These are phyloP conservation scores for Sporothrix euskadiensis DNA, from an alignment of 2,329 filamentous ascomycete species.

Conservation along the genomic window DNA sequence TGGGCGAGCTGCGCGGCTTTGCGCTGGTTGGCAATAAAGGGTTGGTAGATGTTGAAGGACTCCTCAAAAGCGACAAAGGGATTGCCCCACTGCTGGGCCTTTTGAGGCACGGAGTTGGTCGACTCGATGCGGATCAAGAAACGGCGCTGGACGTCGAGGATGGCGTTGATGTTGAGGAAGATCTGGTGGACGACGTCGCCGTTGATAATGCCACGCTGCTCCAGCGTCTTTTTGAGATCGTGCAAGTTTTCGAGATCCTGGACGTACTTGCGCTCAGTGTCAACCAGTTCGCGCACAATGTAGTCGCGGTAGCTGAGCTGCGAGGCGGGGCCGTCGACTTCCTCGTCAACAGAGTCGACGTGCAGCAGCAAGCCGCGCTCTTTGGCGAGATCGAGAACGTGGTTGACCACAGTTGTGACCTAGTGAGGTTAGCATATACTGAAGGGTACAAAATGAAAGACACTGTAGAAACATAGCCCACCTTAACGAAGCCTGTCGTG, in stretches of 20 bases:
- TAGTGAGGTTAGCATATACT: conserved; percentile 37
- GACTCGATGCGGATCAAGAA: conserved; percentile 96
- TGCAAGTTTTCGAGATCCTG: conserved; percentile 95
- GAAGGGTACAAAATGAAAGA: not conserved
- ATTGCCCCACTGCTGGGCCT: conserved; percentile 89
- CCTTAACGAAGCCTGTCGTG: conserved; percentile 96
- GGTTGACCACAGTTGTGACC: conserved; percentile 90
- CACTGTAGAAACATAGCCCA: conserved; percentile 39
- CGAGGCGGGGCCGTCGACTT: conserved; percentile 55
- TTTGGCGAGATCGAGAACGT: conserved; percentile 83
- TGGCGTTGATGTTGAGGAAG: conserved; percentile 92
- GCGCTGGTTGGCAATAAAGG: conserved; percentile 95
- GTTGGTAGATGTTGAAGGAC: conserved; percentile 88
- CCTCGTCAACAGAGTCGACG: conserved; percentile 58
- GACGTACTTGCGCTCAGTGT: conserved; percentile 96
- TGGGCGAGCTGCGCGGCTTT: conserved; percentile 85
- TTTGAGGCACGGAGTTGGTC: conserved; percentile 77
- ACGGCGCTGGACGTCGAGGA: conserved; percentile 91
- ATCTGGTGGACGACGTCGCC: conserved; percentile 92
- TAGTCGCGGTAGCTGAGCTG: conserved; percentile 78
- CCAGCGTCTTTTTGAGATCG: conserved; percentile 83
- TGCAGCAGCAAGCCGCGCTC: conserved; percentile 71
- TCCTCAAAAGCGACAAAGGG: conserved; percentile 84
- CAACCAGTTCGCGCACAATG: conserved; percentile 86
- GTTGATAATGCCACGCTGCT: conserved; percentile 82